phyloP scores from a whole-genome alignment of 1,284 basidiomycete genomes.

The Papiliotrema nemorosa region DNA sequence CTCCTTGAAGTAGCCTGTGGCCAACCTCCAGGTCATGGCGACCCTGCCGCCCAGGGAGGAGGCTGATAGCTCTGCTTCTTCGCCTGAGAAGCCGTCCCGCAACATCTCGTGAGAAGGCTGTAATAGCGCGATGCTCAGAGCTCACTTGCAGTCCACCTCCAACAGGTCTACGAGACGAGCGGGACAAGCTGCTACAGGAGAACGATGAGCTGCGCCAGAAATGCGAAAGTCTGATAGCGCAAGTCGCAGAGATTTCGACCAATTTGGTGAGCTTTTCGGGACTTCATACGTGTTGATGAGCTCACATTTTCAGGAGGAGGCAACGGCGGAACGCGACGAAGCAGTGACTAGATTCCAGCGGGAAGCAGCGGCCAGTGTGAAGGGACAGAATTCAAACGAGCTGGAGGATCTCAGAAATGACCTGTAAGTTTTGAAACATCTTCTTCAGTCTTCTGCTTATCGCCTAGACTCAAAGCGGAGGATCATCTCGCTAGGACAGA shows the following conservation, averaged over 20 bases:
- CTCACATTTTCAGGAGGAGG: conserved; percentile 21
- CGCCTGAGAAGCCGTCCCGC: not conserved
- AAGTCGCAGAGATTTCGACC: conserved; percentile 37
- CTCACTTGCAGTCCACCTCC: not conserved
- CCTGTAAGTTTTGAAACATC: conserved; percentile 58
- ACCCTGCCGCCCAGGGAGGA: conserved; percentile 26
- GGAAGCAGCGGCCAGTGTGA: conserved; percentile 13
- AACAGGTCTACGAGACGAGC: conserved; percentile 25
- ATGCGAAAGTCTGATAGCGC: conserved; percentile 36
- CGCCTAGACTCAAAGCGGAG: conserved; percentile 60
- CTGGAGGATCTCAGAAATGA: conserved; percentile 72
- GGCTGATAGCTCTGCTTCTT: conserved; percentile 2
- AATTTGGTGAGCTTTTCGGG: conserved; percentile 21
- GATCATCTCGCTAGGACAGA: conserved; percentile 78
- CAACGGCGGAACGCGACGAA: conserved; percentile 26
- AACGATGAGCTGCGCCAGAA: conserved; percentile 38
- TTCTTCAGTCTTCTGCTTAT: conserved; percentile 13
- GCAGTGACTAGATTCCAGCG: conserved; percentile 11
- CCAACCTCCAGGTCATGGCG: conserved; percentile 27
- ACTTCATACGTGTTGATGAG: not conserved
- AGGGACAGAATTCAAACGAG: conserved; percentile 50
- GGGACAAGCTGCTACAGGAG: conserved; percentile 37
- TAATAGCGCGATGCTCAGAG: not conserved
- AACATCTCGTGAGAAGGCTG: not conserved
- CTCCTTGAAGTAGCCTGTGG: not conserved